Evolutionary conservation across 1,284 basidiomycete genomes (phyloP).

Genomic region (Sanghuangporus sanghuang): DNA sequence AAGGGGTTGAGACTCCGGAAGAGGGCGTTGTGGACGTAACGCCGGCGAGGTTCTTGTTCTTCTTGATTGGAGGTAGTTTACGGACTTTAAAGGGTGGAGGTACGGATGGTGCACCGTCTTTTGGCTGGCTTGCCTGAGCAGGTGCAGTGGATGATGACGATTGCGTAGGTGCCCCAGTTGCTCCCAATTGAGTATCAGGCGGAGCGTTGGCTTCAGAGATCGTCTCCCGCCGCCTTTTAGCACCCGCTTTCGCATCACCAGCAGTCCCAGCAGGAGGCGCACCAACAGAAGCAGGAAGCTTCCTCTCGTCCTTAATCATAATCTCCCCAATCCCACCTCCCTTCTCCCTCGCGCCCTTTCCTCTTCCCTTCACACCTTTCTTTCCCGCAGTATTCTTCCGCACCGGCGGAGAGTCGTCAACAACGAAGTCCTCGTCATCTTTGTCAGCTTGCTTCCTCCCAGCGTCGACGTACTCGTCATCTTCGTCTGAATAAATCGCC

Average conservation of each 20-base stretch:
- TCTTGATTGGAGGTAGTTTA: slow-evolving; percentile 70
- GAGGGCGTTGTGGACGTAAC: slow-evolving; percentile 21
- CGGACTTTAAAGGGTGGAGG: slow-evolving; percentile 44
- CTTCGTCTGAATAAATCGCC: slow-evolving; percentile 24
- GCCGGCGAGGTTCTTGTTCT: slow-evolving; percentile 44
- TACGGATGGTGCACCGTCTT: slow-evolving; percentile 14
- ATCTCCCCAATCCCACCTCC: slow-evolving; percentile 28
- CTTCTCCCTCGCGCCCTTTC: slow-evolving; percentile 23
- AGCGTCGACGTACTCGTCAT: slow-evolving; percentile 18
- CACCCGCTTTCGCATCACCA: slow-evolving; percentile 3
- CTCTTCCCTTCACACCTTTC: slow-evolving; percentile 16
- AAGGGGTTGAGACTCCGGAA: slow-evolving; percentile 25
- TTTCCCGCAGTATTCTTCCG: slow-evolving; percentile 24
- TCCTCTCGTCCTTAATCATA: slow-evolving; percentile 37
- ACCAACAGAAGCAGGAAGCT: slow-evolving; percentile 19
- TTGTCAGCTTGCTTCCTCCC: slow-evolving; percentile 12
- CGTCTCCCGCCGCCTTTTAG: slow-evolving; percentile 12
- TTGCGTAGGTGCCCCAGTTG: background rate
- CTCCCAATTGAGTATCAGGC: background rate
- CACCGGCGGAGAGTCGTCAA: slow-evolving; percentile 23
- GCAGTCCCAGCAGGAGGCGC: background rate
- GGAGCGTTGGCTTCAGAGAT: slow-evolving; percentile 5
- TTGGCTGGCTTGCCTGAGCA: slow-evolving; percentile 13
- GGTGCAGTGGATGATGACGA: background rate
- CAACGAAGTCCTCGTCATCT: slow-evolving; percentile 33